phyloP scores from a whole-genome alignment of 139 green algal species.

The Pleodorina starrii region DNA sequence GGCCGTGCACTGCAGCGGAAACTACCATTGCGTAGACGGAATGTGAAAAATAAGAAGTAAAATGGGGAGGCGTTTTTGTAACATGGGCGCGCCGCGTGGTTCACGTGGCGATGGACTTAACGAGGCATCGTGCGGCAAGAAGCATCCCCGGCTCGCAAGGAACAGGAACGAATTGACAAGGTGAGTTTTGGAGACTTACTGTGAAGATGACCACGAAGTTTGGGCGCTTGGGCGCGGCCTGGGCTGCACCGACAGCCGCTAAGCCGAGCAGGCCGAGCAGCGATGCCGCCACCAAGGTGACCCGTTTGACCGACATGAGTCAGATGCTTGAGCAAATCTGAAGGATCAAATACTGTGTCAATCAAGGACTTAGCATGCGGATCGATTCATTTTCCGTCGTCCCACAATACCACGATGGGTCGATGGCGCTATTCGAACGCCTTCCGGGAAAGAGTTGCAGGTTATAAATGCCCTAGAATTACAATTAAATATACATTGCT shows the following conservation, averaged over 20 bases:
- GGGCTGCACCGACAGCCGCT: background rate
- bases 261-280: background rate
- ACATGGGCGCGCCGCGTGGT: background rate
- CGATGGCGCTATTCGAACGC: no score
- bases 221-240: background rate
- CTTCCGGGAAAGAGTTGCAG: no score
- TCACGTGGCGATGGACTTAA: background rate
- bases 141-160: background rate
- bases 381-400: no score
- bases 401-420: no score
- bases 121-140: background rate
- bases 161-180: background rate
- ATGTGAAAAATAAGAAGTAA: background rate
- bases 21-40: background rate
- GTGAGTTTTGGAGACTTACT: background rate
- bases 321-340: no score
- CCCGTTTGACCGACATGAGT: background rate
- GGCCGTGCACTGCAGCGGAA: no score
- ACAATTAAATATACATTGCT: no score
- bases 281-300: background rate
- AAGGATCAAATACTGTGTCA: no score
- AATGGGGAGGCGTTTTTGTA: background rate
- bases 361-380: no score
- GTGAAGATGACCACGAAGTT: constrained; percentile 46
- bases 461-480: no score